A percentile compares a stretch with the other conserved stretches of the same genome.
Evolutionary conservation across 345 rosid species (phyloP).

Genomic region (Eucalyptus curtisii): DNA sequence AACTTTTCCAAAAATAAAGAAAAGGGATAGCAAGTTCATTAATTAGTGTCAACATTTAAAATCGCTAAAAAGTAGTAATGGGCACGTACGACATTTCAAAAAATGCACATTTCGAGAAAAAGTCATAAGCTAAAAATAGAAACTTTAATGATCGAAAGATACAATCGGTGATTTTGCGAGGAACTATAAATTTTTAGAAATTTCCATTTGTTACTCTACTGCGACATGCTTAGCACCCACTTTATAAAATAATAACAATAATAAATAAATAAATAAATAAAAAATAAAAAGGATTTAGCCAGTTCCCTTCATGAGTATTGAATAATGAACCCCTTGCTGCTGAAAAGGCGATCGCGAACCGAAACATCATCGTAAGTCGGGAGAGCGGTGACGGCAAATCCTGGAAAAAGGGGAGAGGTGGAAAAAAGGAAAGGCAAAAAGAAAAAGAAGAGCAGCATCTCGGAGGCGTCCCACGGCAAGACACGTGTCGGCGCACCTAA

Average conservation of each 20-base stretch:
- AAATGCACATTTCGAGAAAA: neutral
- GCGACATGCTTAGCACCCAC: neutral
- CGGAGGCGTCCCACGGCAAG: neutral
- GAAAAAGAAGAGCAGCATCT: neutral
- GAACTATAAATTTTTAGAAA: neutral
- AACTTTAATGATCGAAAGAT: neutral
- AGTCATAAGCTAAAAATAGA: neutral
- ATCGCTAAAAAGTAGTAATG: neutral
- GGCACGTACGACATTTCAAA: neutral
- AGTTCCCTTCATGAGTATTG: neutral
- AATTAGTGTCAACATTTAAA: neutral
- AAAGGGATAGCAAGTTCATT: too few relatives aligned
- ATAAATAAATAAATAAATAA: too few relatives aligned
- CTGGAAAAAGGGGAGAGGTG: neutral
- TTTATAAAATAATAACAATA: neutral
- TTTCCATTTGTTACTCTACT: neutral
- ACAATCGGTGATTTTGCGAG: rapidly evolving
- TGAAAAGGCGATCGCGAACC: neutral
- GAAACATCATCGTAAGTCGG: neutral
- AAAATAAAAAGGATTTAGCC: neutral
- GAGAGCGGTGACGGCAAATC: neutral
- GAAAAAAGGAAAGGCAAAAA: neutral
- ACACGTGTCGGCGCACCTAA: neutral
- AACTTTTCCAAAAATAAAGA: too few relatives aligned
- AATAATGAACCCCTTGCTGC: neutral